These are phyloP conservation scores for Neodidymelliopsis sp. DNA, from an alignment of 2,329 filamentous ascomycete genomes.

Conservation along the genomic window DNA sequence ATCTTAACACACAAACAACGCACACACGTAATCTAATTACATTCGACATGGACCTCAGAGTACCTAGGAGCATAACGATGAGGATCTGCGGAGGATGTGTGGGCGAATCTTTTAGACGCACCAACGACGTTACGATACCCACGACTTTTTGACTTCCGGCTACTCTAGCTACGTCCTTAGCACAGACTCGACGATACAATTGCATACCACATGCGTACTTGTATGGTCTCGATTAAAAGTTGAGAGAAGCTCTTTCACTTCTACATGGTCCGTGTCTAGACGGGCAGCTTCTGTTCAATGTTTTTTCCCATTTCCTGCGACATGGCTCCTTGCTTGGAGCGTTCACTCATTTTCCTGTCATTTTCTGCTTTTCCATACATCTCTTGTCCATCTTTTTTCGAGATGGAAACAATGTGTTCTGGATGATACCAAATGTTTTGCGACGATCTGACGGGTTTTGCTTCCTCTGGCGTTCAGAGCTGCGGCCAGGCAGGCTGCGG, in stretches of 20 bases:
- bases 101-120: constrained; percentile 21
- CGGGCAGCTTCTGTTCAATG: background rate
- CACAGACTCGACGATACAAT: constrained; percentile 35
- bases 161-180: constrained; percentile 33
- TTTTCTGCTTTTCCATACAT: constrained; percentile 20
- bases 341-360: constrained; percentile 15
- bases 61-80: constrained; percentile 17
- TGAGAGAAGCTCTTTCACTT: constrained; percentile 15
- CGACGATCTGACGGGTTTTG: constrained; percentile 28
- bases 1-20: background rate
- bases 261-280: too few species aligned
- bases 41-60: constrained; percentile 6
- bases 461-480: constrained; percentile 36
- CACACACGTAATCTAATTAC: constrained; percentile 11
- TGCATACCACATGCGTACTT: constrained; percentile 34
- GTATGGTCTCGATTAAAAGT: constrained; percentile 32
- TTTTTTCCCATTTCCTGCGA: constrained; percentile 5
- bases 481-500: constrained; percentile 22
- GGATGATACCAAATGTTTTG: constrained; percentile 45
- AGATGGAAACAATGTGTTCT: constrained; percentile 16
- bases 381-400: constrained; percentile 19
- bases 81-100: constrained; percentile 28
- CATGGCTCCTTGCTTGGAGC: constrained; percentile 8
- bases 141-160: constrained; percentile 39
- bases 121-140: constrained; percentile 47